phyloP scores from a whole-genome alignment of 2,329 filamentous ascomycete genomes.

The Alternaria arborescens region DNA sequence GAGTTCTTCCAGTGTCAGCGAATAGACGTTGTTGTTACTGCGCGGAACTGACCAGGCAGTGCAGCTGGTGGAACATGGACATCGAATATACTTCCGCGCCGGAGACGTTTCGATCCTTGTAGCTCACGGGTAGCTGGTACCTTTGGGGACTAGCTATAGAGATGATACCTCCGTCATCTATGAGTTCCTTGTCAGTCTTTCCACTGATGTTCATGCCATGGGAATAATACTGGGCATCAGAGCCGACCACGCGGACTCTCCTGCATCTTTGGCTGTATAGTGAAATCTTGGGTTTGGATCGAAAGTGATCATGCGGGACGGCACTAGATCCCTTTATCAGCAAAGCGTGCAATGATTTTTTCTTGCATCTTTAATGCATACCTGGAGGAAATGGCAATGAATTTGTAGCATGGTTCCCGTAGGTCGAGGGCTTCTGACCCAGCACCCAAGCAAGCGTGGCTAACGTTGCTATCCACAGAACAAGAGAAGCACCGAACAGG shows the following conservation, averaged over 20 bases:
- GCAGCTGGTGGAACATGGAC: slow-evolving; percentile 16
- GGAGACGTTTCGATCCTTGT: slow-evolving; percentile 9
- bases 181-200: background rate
- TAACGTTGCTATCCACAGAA: slow-evolving; percentile 4
- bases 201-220: background rate
- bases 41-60: slow-evolving; percentile 10
- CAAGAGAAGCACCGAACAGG: background rate
- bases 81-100: slow-evolving; percentile 14
- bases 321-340: slow-evolving; percentile 3
- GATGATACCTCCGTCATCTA: slow-evolving; percentile 13
- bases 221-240: slow-evolving; percentile 9
- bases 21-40: background rate
- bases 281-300: slow-evolving; percentile 8
- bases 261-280: slow-evolving; percentile 4
- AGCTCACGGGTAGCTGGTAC: slow-evolving; percentile 11
- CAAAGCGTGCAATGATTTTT: background rate
- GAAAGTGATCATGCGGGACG: slow-evolving; percentile 6
- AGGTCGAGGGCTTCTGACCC: background rate
- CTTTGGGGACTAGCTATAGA: slow-evolving; percentile 4
- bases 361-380: background rate
- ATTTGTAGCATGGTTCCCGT: slow-evolving; percentile 1
- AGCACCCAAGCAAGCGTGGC: slow-evolving; percentile 5
- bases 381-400: slow-evolving; percentile 8
- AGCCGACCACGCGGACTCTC: slow-evolving; percentile 8
- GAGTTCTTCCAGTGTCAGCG: slow-evolving; percentile 9